phyloP scores from a whole-genome alignment of 768 basidiomycete species.

The Boletales sp. region DNA sequence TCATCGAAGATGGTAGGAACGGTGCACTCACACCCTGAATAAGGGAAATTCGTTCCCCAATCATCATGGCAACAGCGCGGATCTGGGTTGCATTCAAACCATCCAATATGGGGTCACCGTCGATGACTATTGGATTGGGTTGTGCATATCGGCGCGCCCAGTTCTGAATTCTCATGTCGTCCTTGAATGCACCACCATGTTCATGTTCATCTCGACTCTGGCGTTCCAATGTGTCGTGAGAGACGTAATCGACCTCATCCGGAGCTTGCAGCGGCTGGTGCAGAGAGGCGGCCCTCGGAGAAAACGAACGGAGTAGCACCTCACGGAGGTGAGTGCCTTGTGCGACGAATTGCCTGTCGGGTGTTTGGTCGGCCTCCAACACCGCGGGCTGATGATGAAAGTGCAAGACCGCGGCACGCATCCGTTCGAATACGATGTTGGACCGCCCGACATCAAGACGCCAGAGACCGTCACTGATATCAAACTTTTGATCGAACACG shows the following conservation, averaged over 20 bases:
- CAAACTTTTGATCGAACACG: conserved; percentile 51
- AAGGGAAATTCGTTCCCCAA: conserved; percentile 72
- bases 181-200: conserved; percentile 52
- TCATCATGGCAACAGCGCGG: conserved; percentile 82
- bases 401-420: conserved; percentile 60
- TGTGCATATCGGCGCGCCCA: conserved; percentile 73
- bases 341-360: conserved; percentile 50
- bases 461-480: conserved; percentile 48
- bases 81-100: conserved; percentile 75
- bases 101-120: conserved; percentile 71
- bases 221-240: conserved; percentile 38
- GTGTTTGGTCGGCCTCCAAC: conserved; percentile 32
- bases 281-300: conserved; percentile 21
- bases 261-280: conserved; percentile 35
- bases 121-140: conserved; percentile 56
- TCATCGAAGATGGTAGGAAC: neutral
- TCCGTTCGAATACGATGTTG: conserved; percentile 62
- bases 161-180: conserved; percentile 74
- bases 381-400: conserved; percentile 51
- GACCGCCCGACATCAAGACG: conserved; percentile 69
- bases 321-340: conserved; percentile 74
- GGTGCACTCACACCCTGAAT: conserved; percentile 74
- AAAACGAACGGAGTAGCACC: conserved; percentile 60
- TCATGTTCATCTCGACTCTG: conserved; percentile 22
- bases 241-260: conserved; percentile 37